Evolutionary conservation across 768 basidiomycete genomes (phyloP).

Genomic region (Mycena haematopus): DNA sequence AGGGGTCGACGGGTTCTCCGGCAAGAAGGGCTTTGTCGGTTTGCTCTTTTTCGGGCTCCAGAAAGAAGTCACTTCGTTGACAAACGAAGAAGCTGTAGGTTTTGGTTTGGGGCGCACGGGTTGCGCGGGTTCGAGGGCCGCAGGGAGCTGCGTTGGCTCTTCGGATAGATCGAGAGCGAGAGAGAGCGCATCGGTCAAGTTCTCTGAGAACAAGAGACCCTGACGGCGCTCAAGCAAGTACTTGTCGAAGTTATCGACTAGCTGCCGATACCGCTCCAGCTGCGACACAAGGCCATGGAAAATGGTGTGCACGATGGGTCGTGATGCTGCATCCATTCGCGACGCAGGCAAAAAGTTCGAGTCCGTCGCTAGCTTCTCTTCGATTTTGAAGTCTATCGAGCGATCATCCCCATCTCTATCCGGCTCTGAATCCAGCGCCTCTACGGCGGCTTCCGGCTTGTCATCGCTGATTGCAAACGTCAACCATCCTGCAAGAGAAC

Average conservation of each 20-base stretch:
- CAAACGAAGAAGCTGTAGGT: slow-evolving; percentile 58
- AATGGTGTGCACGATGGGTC: slow-evolving; percentile 82
- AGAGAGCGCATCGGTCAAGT: slow-evolving; percentile 86
- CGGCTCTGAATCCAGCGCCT: slow-evolving; percentile 31
- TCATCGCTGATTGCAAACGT: slow-evolving; percentile 61
- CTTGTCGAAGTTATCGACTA: slow-evolving; percentile 82
- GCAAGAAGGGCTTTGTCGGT: slow-evolving; percentile 39
- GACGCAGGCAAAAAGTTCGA: slow-evolving; percentile 66
- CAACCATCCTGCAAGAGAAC: slow-evolving; percentile 89
- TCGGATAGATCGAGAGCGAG: slow-evolving; percentile 70
- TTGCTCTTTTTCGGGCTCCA: slow-evolving; percentile 79
- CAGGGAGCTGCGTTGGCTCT: slow-evolving; percentile 42
- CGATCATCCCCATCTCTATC: slow-evolving; percentile 76
- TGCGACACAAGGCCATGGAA: slow-evolving; percentile 82
- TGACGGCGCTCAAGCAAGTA: slow-evolving; percentile 85
- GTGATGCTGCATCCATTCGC: slow-evolving; percentile 71
- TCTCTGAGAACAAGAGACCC: slow-evolving; percentile 91
- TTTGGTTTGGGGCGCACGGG: slow-evolving; percentile 57
- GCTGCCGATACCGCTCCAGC: slow-evolving; percentile 78
- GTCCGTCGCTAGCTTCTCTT: slow-evolving; percentile 66
- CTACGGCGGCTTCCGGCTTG: slow-evolving; percentile 19
- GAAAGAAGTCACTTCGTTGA: slow-evolving; percentile 64
- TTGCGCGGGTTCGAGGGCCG: slow-evolving; percentile 39
- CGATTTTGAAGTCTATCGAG: slow-evolving; percentile 79
- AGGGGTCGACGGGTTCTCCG: slow-evolving; percentile 53